Evolutionary conservation across 768 basidiomycete genomes (phyloP).

Genomic region (Phlebiopsis gigantea): DNA sequence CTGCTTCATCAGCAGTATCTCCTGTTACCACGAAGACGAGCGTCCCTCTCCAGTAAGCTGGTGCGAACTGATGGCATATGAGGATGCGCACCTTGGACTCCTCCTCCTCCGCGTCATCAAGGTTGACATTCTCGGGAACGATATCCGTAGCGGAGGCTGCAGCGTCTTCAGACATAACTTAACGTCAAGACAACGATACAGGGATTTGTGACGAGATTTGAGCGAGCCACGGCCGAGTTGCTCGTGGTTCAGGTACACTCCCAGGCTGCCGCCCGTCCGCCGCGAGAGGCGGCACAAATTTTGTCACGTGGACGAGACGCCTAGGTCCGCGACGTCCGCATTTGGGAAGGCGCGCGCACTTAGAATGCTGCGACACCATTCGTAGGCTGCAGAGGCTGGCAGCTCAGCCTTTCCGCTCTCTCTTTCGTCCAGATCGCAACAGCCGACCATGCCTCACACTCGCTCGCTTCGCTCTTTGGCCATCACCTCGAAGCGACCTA

Average conservation of each 20-base stretch:
- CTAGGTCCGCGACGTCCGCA: neutral
- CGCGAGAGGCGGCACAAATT: neutral
- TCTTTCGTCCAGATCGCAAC: neutral
- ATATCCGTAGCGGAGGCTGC: constrained; percentile 19
- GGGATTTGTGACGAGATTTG: neutral
- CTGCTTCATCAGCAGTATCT: constrained; percentile 88
- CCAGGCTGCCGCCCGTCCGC: neutral
- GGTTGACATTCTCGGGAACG: constrained; percentile 18
- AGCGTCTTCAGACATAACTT: constrained; percentile 26
- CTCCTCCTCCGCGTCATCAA: constrained; percentile 30
- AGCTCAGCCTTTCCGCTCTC: neutral
- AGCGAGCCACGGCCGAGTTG: constrained; percentile 1
- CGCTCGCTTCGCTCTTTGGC: constrained; percentile 53
- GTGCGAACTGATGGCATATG: neutral
- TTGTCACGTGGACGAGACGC: neutral
- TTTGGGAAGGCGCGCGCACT: constrained; percentile 1
- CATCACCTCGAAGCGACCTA: constrained; percentile 40
- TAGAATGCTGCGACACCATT: constrained; percentile 11
- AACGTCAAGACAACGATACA: neutral
- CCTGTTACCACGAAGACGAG: constrained; percentile 34
- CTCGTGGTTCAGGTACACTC: constrained; percentile 7
- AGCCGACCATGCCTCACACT: constrained; percentile 40
- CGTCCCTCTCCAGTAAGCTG: neutral
- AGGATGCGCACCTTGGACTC: constrained; percentile 28
- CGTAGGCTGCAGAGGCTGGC: constrained; percentile 3